phyloP scores from a whole-genome alignment of 192 early-diverging fungal species.

The Backusella sp. region DNA sequence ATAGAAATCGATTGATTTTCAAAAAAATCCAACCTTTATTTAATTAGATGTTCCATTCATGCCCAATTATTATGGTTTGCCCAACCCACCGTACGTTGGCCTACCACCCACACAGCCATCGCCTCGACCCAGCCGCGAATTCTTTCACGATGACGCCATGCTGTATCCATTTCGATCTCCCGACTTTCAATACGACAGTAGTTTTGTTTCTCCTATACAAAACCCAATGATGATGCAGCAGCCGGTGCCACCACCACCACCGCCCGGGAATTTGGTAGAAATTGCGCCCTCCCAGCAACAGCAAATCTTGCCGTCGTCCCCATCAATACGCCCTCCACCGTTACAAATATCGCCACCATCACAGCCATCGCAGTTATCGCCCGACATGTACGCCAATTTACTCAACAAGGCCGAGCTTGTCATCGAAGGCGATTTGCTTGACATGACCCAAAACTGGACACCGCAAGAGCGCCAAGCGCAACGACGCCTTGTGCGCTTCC shows the following conservation, averaged over 20 bases:
- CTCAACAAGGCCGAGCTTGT: slow-evolving; percentile 71
- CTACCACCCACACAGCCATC: slow-evolving; percentile 7
- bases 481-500: slow-evolving; percentile 70
- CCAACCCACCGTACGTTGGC: slow-evolving; percentile 2
- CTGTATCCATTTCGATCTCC: neutral
- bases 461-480: slow-evolving; percentile 58
- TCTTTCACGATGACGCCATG: neutral
- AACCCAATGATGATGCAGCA: slow-evolving; percentile 10
- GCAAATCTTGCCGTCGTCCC: neutral
- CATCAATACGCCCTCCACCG: neutral
- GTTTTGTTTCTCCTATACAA: neutral
- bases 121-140: neutral
- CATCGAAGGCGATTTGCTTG: slow-evolving; percentile 61
- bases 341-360: slow-evolving; percentile 15
- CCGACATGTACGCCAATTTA: slow-evolving; percentile 47
- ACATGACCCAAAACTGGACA: slow-evolving; percentile 62
- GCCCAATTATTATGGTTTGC: slow-evolving; percentile 12
- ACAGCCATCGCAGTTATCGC: slow-evolving; percentile 19
- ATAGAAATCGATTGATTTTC: too few species aligned
- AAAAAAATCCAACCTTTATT: too few species aligned
- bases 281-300: neutral
- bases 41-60: slow-evolving; percentile 4
- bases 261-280: neutral
- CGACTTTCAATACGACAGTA: neutral
- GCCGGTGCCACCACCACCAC: neutral